These are phyloP conservation scores for Hura crepitans DNA, from an alignment of 441 rosid genomes.

Conservation along the genomic window DNA sequence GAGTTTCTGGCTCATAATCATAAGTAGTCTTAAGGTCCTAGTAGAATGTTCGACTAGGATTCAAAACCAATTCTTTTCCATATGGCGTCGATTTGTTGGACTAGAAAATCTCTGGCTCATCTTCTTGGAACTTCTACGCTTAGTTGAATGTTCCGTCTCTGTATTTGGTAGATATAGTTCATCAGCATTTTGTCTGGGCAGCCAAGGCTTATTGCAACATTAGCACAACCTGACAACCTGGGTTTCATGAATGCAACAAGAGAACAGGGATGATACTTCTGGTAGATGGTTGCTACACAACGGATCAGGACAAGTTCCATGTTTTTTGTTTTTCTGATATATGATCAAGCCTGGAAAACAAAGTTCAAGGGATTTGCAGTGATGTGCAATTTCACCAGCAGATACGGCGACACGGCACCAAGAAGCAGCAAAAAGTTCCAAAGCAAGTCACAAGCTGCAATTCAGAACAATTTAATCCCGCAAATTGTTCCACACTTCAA, in stretches of 20 bases:
- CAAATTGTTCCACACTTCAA: constrained; percentile 22
- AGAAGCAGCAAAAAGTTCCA: constrained; percentile 53
- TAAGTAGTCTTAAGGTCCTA: constrained; percentile 47
- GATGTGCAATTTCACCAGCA: constrained; percentile 52
- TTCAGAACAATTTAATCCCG: constrained; percentile 37
- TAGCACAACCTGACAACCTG: constrained; percentile 45
- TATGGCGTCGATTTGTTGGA: constrained; percentile 18
- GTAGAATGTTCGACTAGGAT: constrained; percentile 41
- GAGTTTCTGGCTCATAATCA: constrained; percentile 48
- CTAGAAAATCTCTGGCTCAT: constrained; percentile 34
- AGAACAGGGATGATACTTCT: constrained; percentile 55
- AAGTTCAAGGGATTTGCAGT: constrained; percentile 69
- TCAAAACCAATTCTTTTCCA: constrained; percentile 33
- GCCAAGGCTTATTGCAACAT: constrained; percentile 61
- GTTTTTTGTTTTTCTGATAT: constrained; percentile 38
- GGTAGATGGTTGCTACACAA: constrained; percentile 58
- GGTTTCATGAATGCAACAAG: constrained; percentile 56
- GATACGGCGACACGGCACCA: constrained; percentile 55
- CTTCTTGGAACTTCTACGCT: constrained; percentile 38
- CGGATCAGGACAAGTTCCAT: constrained; percentile 42
- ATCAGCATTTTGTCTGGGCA: constrained; percentile 37
- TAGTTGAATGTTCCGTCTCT: constrained; percentile 24
- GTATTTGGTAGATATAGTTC: constrained; percentile 39
- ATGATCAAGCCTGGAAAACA: constrained; percentile 71
- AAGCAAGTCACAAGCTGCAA: constrained; percentile 70